Conservation (phyloP, 768 basidiomycete genomes). For the Zangia roseola region DNA sequence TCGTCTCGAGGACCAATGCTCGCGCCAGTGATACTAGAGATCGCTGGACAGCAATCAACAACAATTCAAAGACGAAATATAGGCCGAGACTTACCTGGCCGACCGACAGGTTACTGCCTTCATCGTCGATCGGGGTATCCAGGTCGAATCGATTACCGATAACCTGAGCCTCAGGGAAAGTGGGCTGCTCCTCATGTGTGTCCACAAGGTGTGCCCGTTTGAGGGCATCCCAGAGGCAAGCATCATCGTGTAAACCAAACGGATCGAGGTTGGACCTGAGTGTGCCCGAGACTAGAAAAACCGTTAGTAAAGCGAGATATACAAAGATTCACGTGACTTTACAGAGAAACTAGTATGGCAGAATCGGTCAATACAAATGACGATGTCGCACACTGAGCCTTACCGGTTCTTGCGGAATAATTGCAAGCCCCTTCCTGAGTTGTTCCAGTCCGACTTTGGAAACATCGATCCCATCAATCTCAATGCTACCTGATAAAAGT, state of each 20-base stretch:
- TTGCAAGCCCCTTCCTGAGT: slow-evolving; percentile 66
- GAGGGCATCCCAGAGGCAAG: slow-evolving; percentile 85
- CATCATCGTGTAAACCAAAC: slow-evolving; percentile 78
- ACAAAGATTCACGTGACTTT: slow-evolving; percentile 7
- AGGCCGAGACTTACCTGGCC: slow-evolving; percentile 38
- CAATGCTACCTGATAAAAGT: slow-evolving; percentile 69
- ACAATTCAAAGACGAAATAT: too few relatives aligned
- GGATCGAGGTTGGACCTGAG: slow-evolving; percentile 89
- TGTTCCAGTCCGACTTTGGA: slow-evolving; percentile 77
- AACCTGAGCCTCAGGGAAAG: slow-evolving; percentile 37
- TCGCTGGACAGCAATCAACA: slow-evolving; percentile 42
- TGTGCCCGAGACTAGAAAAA: slow-evolving; percentile 63
- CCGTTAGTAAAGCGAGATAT: slow-evolving; percentile 11
- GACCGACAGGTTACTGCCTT: slow-evolving; percentile 82
- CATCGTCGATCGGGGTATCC: slow-evolving; percentile 82
- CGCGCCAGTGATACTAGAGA: slow-evolving; percentile 86
- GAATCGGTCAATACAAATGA: not conserved
- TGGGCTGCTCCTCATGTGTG: slow-evolving; percentile 23
- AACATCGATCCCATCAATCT: slow-evolving; percentile 82
- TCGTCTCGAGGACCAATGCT: slow-evolving; percentile 85
- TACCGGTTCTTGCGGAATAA: slow-evolving; percentile 78
- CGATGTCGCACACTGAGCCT: not conserved
- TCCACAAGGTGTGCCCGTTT: slow-evolving; percentile 83
- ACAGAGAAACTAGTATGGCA: slow-evolving; percentile 42
- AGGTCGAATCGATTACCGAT: slow-evolving; percentile 64